Evolutionary conservation across 257 asterid genomes (phyloP).

Genomic region (Vinca minor): DNA sequence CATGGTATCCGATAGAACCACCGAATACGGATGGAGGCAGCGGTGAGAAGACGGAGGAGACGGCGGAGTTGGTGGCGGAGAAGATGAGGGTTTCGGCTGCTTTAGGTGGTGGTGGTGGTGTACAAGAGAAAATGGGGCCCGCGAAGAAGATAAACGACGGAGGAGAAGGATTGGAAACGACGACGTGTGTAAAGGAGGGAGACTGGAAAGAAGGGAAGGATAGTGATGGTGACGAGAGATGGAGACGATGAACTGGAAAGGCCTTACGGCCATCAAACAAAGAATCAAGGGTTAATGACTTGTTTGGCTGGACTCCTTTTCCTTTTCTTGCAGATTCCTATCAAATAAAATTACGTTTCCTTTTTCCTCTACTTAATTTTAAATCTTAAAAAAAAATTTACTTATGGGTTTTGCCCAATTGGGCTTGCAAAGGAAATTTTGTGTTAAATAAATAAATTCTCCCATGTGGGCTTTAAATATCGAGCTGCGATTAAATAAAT

Average conservation of each 20-base stretch:
- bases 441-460: no score
- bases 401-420: no score
- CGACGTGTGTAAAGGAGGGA: conserved; percentile 18
- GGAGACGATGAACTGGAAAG: conserved; percentile 44
- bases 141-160: conserved; percentile 28
- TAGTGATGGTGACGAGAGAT: conserved; percentile 27
- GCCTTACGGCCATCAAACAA: conserved; percentile 79
- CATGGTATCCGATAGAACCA: conserved; percentile 42
- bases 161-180: conserved; percentile 20
- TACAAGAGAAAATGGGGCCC: conserved; percentile 22
- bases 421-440: no score
- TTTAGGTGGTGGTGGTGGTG: conserved; percentile 6
- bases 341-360: no score
- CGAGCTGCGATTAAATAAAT: no score
- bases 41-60: conserved; percentile 20
- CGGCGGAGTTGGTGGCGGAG: conserved; percentile 4
- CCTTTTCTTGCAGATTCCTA: background rate
- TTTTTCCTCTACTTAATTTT: no score
- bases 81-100: conserved; percentile 9
- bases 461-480: no score
- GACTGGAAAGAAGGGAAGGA: conserved; percentile 4
- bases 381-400: no score
- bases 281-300: conserved; percentile 25
- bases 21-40: conserved; percentile 25
- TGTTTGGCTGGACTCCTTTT: background rate